Conservation (phyloP, 148 eudicot species). For the Suaeda aralocaspica region DNA sequence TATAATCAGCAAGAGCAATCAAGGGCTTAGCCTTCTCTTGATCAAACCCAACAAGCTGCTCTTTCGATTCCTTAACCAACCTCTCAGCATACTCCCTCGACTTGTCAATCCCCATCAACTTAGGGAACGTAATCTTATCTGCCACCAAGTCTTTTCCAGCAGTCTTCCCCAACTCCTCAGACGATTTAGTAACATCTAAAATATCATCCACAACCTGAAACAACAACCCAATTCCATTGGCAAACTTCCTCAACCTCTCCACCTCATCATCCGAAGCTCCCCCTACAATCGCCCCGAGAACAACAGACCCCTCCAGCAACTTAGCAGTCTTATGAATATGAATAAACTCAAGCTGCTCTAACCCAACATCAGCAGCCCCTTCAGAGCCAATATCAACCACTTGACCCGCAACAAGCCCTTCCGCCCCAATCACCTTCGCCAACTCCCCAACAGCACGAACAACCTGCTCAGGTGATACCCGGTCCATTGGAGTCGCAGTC, state of each 20-base stretch:
- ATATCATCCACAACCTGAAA: slow-evolving; percentile 80
- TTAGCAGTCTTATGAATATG: slow-evolving; percentile 67
- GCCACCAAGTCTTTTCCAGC: slow-evolving; percentile 74
- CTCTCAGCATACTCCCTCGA: slow-evolving; percentile 54
- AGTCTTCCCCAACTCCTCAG: slow-evolving; percentile 63
- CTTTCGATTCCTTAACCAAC: slow-evolving; percentile 48
- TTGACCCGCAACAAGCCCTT: slow-evolving; percentile 68
- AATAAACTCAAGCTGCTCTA: slow-evolving; percentile 53
- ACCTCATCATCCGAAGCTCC: slow-evolving; percentile 55
- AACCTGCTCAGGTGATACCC: slow-evolving; percentile 27
- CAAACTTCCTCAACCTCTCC: slow-evolving; percentile 51
- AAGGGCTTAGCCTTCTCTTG: slow-evolving; percentile 47
- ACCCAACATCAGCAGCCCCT: slow-evolving; percentile 34
- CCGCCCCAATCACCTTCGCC: slow-evolving; percentile 48
- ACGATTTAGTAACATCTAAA: slow-evolving; percentile 64
- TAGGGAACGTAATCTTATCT: slow-evolving; percentile 62
- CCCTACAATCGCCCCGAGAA: slow-evolving; percentile 57
- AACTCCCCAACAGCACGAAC: slow-evolving; percentile 45
- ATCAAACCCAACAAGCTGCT: slow-evolving; percentile 52
- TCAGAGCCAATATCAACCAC: slow-evolving; percentile 54
- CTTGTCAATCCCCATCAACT: slow-evolving; percentile 59
- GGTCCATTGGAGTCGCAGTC: slow-evolving; percentile 24
- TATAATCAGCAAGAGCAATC: slow-evolving; percentile 64
- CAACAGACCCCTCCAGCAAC: slow-evolving; percentile 55
- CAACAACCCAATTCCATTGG: slow-evolving; percentile 55